A percentile compares a stretch with the other conserved stretches of the same genome.
Conservation (phyloP, 306 rosid genomes). For the Casuarina glauca region DNA sequence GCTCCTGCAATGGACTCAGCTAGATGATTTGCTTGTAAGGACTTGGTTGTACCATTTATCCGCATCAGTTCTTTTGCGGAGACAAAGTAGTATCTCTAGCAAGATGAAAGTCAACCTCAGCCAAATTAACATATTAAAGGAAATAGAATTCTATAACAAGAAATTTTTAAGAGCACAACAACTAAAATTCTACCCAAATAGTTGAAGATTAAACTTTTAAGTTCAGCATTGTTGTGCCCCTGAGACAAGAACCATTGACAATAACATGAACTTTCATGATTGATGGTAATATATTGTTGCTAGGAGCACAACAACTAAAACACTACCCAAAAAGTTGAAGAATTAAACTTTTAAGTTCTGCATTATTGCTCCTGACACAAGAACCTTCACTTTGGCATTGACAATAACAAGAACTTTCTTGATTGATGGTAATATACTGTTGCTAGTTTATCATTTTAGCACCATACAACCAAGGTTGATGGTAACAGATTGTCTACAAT, state of each 20-base stretch:
- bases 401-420: no score
- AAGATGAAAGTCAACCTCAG: neutral
- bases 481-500: neutral
- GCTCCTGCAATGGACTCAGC: conserved; percentile 78
- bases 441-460: neutral
- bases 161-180: no score
- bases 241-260: no score
- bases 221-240: neutral
- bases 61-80: conserved; percentile 72
- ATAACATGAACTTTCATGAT: neutral
- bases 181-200: no score
- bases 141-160: neutral
- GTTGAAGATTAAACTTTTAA: no score
- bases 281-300: neutral
- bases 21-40: conserved; percentile 58
- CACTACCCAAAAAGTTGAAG: no score
- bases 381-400: no score
- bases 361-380: no score
- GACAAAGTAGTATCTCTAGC: conserved; percentile 58
- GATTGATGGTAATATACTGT: no score
- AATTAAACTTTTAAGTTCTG: no score
- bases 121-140: neutral
- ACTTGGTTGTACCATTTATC: conserved; percentile 68
- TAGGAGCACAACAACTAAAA: no score
- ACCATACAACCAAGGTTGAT: neutral